Evolutionary conservation across 2,329 filamentous ascomycete species (phyloP).

Genomic region (Teratosphaeria destructans): DNA sequence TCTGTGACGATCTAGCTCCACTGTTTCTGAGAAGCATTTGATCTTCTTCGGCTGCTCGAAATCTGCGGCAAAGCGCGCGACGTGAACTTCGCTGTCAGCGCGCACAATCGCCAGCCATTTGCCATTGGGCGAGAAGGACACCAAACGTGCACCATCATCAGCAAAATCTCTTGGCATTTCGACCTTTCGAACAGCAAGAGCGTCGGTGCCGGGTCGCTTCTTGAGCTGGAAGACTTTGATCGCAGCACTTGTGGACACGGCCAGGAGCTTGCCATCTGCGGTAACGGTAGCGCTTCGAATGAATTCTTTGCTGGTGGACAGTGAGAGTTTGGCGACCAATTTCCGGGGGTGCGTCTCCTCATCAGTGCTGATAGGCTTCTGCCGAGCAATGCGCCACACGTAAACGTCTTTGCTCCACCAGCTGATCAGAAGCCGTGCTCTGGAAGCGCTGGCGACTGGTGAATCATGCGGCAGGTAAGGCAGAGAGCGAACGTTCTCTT

Average conservation of each 20-base stretch:
- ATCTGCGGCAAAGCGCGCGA: slow-evolving; percentile 38
- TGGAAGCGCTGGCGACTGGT: slow-evolving; percentile 60
- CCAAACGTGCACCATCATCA: slow-evolving; percentile 54
- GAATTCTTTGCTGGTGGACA: slow-evolving; percentile 49
- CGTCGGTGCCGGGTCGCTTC: slow-evolving; percentile 20
- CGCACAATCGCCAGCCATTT: slow-evolving; percentile 55
- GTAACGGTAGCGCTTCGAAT: slow-evolving; percentile 60
- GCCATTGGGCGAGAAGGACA: slow-evolving; percentile 60
- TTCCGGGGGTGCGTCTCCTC: slow-evolving; percentile 10
- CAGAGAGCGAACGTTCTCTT: slow-evolving; percentile 71
- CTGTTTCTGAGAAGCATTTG: slow-evolving; percentile 27
- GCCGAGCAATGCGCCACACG: slow-evolving; percentile 58
- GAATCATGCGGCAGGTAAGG: slow-evolving; percentile 74
- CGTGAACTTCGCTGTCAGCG: slow-evolving; percentile 34
- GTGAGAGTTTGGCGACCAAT: slow-evolving; percentile 27
- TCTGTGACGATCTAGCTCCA: slow-evolving; percentile 28
- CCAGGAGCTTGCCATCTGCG: slow-evolving; percentile 67
- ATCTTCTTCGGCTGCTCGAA: slow-evolving; percentile 28
- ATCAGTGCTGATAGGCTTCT: slow-evolving; percentile 17
- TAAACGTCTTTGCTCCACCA: slow-evolving; percentile 88
- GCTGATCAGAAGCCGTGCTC: slow-evolving; percentile 66
- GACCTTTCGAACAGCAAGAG: slow-evolving; percentile 59
- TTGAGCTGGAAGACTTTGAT: slow-evolving; percentile 24
- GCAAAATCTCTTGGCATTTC: slow-evolving; percentile 49
- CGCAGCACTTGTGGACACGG: slow-evolving; percentile 38